Evolutionary conservation across 2,329 filamentous ascomycete genomes (phyloP).

Genomic region (Colletotrichum euphorbiae): DNA sequence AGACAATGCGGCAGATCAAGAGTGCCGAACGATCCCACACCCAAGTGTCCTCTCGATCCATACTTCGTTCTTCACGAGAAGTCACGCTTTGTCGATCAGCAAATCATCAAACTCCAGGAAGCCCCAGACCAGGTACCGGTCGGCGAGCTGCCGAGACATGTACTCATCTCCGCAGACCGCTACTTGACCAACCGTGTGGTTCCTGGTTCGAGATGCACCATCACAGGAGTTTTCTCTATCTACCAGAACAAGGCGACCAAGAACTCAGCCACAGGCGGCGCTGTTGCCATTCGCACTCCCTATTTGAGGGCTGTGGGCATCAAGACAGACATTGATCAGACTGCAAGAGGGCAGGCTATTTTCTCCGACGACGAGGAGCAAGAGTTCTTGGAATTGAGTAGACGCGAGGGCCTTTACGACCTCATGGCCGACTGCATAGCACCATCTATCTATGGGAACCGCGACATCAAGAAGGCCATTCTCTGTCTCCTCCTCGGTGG

Average conservation of each 20-base stretch:
- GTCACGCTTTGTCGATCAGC: slow-evolving; percentile 95
- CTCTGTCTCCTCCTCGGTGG: slow-evolving; percentile 93
- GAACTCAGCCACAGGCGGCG: slow-evolving; percentile 77
- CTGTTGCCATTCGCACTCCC: slow-evolving; percentile 94
- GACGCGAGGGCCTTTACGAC: slow-evolving; percentile 91
- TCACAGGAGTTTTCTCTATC: slow-evolving; percentile 98
- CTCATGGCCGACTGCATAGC: slow-evolving; percentile 93
- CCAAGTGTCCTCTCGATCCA: slow-evolving; percentile 90
- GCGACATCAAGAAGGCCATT: slow-evolving; percentile 97
- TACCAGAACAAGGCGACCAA: slow-evolving; percentile 93
- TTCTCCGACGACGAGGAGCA: slow-evolving; percentile 98
- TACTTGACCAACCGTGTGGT: slow-evolving; percentile 97
- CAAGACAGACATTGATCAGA: slow-evolving; percentile 89
- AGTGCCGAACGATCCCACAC: slow-evolving; percentile 72
- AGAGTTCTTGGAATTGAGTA: slow-evolving; percentile 91
- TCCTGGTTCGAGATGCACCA: slow-evolving; percentile 90
- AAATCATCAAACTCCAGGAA: slow-evolving; percentile 97
- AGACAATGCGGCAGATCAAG: slow-evolving; percentile 77
- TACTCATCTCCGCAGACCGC: slow-evolving; percentile 94
- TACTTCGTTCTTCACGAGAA: slow-evolving; percentile 97
- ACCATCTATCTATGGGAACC: slow-evolving; percentile 96
- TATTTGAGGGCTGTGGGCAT: slow-evolving; percentile 95
- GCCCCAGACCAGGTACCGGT: slow-evolving; percentile 97
- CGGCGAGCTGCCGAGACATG: slow-evolving; percentile 93
- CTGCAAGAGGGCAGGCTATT: slow-evolving; percentile 82